Evolutionary conservation across 108 stramenopile genomes (phyloP).

Genomic region (Cylindrotheca closterium): DNA sequence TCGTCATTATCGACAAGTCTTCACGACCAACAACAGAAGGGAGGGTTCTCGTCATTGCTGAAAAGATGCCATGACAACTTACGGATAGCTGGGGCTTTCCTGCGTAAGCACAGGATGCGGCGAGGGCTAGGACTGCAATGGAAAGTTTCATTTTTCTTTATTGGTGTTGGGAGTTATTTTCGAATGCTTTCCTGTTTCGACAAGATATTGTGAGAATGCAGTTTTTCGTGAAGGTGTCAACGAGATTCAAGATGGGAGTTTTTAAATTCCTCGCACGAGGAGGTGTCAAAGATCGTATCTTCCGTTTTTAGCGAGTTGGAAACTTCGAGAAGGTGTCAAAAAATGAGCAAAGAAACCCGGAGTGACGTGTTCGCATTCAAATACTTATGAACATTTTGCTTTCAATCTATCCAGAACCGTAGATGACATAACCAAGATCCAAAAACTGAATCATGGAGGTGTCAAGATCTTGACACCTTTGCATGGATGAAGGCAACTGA

Average conservation of each 20-base stretch:
- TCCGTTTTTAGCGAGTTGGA: not conserved
- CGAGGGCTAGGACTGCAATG: constrained; percentile 11
- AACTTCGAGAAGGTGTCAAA: not conserved
- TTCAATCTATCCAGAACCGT: no score
- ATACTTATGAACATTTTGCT: no score
- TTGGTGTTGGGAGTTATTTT: not conserved
- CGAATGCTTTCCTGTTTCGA: not conserved
- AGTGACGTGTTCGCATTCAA: no score
- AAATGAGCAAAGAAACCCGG: no score
- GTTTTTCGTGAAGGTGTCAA: not conserved
- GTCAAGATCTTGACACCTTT: constrained; percentile 12
- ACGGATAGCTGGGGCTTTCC: constrained; percentile 29
- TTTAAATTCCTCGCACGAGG: constrained; percentile 3
- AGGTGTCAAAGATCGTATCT: not conserved
- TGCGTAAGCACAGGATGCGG: constrained; percentile 12
- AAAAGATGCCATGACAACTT: constrained; percentile 14
- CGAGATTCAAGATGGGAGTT: not conserved
- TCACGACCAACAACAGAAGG: not conserved
- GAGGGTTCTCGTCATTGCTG: no score
- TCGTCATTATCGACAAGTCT: not conserved
- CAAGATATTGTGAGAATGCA: not conserved
- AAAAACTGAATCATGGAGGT: not conserved
- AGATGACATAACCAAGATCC: no score
- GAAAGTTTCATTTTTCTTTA: constrained; percentile 26
- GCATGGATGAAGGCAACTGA: not conserved